phyloP scores from a whole-genome alignment of 176 grass and related monocot species.

The Leersia perrieri region DNA sequence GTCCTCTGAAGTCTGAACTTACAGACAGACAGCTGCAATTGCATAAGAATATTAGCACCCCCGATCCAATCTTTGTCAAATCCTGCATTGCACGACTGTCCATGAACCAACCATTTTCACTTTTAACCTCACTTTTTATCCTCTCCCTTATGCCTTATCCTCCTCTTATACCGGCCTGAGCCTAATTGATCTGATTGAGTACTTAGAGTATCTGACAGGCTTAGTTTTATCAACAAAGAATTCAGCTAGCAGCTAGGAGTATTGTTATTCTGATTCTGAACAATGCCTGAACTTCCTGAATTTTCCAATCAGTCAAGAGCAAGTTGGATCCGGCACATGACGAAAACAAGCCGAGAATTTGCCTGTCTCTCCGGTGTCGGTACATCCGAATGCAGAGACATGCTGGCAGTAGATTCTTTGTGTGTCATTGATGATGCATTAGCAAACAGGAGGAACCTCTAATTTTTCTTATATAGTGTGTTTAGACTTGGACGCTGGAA shows the following conservation, averaged over 20 bases:
- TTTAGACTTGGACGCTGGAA: background rate
- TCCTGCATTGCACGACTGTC: background rate
- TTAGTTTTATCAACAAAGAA: slow-evolving; percentile 20
- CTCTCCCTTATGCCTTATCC: background rate
- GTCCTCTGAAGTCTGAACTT: background rate
- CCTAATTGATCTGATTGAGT: slow-evolving; percentile 1
- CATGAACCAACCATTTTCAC: slow-evolving; percentile 32
- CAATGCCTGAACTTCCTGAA: background rate
- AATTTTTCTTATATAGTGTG: background rate
- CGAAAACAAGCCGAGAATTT: background rate
- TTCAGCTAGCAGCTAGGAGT: background rate
- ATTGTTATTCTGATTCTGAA: slow-evolving; percentile 17
- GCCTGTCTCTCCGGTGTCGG: slow-evolving; percentile 36
- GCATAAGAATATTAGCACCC: background rate
- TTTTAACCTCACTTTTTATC: background rate
- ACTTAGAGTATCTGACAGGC: background rate
- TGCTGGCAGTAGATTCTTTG: slow-evolving; percentile 49
- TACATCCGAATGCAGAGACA: background rate
- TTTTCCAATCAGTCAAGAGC: background rate
- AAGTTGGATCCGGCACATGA: slow-evolving; percentile 37
- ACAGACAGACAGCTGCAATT: background rate
- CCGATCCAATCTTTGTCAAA: slow-evolving; percentile 38
- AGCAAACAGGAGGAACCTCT: slow-evolving; percentile 29
- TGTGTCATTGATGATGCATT: background rate
- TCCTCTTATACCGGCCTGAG: background rate